Base-by-base conservation (phyloP, 345 rosid species). In the Combretum micranthum region DNA sequence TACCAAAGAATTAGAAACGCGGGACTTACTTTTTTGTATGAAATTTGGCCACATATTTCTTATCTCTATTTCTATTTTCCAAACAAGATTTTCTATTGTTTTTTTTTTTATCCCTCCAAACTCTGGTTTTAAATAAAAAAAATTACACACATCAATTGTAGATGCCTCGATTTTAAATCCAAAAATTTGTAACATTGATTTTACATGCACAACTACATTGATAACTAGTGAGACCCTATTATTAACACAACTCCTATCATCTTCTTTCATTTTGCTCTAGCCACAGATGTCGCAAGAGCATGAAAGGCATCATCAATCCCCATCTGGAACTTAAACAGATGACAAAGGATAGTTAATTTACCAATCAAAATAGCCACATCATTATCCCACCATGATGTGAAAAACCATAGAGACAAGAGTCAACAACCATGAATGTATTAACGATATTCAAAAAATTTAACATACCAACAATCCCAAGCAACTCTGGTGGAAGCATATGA, bases 241-340 rank as follows among this genome's bases (percentile, higher is more conserved):
- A 32, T 51, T 54, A 12, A 12, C 16, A 4, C 46, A 19, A 51
- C 50, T 12, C 55, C 42, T 44, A 15, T 55, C n/a, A 39, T 54
- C 72, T 46, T 56, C 64, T 50, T 69, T 44, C 18, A 57, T 19
- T 52, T 62, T 55, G 50, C 62, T 60, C 46, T 70, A 52, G 60
- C 66, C 66, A 59, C 96, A 91, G 8, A 80, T 66, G 21, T 64
- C 63, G 42, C 98, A 87, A 32, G 81, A 72, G 65, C 98, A 91
- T 16, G 86, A 76, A 4, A 86, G 85, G 50, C 98, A 91, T 62
- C 82, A 82, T 95, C 98, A 88, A 11, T 77, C 73, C 20, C 90
- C 95, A 5, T 64, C 59, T 0, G 96, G 95, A 47, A 85, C 46
- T 53, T 20, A 76, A 56, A 66, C 62, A 72, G 77, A 1, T 77